Evolutionary conservation across 768 basidiomycete genomes (phyloP).

Genomic region (Serendipita sp.): DNA sequence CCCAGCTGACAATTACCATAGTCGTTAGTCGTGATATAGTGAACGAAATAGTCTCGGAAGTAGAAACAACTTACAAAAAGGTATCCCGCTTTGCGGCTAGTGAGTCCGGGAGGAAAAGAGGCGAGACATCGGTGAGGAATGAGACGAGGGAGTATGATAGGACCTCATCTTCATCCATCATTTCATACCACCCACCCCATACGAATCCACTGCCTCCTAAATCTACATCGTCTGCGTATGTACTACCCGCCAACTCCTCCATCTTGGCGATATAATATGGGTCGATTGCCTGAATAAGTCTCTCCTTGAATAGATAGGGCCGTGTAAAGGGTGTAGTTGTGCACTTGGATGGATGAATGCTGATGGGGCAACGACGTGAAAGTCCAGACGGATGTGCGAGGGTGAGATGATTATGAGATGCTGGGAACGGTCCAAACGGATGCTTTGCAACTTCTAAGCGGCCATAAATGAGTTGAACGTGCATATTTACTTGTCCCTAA

Average conservation of each 20-base stretch:
- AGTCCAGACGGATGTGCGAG: not conserved
- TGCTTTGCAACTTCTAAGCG: not conserved
- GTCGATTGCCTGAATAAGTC: not conserved
- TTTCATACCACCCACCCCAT: constrained; percentile 2
- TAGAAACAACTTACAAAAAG: not conserved
- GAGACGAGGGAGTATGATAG: not conserved
- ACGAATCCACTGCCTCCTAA: not conserved
- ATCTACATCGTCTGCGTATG: not conserved
- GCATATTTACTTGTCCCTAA: not conserved
- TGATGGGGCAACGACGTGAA: not conserved
- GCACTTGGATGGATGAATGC: constrained; percentile 4
- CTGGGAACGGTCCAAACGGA: not conserved
- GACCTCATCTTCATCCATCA: not conserved
- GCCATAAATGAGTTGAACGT: not conserved
- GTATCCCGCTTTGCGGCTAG: not conserved
- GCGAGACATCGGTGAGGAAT: not conserved
- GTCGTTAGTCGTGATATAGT: no score
- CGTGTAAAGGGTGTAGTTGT: not conserved
- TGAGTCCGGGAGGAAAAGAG: not conserved
- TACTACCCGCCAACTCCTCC: not conserved
- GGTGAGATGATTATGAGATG: not conserved
- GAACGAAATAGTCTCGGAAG: no score
- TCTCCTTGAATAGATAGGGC: not conserved
- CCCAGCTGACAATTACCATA: not conserved
- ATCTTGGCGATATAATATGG: not conserved